Base-by-base conservation (phyloP, 2,329 filamentous ascomycete species). In the Plectosphaerella plurivora region DNA sequence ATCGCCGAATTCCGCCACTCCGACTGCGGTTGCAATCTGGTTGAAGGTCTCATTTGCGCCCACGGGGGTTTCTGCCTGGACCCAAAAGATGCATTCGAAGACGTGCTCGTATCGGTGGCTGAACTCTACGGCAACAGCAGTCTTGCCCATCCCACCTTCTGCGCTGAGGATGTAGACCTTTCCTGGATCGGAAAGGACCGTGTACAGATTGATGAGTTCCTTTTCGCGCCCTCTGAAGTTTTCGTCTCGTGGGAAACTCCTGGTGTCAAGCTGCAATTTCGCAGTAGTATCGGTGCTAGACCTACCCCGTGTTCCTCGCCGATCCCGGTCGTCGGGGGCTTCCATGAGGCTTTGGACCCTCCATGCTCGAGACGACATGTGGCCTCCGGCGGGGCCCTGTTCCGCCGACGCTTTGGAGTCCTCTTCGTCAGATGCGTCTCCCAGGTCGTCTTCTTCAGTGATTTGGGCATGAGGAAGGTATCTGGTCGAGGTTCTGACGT, bases 21-120 rank as follows among this genome's bases (percentile, higher is more conserved):
- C 48, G 10, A 59, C 41, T 5, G 18, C n/a, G 20, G 51, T 11
- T 14, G 57, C 57, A 33, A 59, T 56, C 4, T 55, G 52, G 10
- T 53, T 55, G 48, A 58, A 58, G 2, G 54, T 58, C 25, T 58
- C 55, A 3, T 49, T 45, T 18, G 44, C 50, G n/a, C 54, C 57
- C 1, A 57, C 54, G 15, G 50, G 42, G 1, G 57, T 63, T 50
- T 63, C 61, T 3, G 61, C 60, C 36, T 62, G 59, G 2, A 60
- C 53, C 61, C 61, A 63, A 42, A 63, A 63, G 5, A 62, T 58
- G 51, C 58, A 60, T 44, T 59, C 53, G 50, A 59, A 59, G 24
- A 25, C 52, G 22, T 60, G 57, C 50, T 55, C 56, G 33, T 53
- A 62, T 8, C 55, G 57, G 55, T 58, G 58, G 1, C 57, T 57